Conservation (phyloP, 352 stramenopile genomes). For the Aphanomyces euteiches region DNA sequence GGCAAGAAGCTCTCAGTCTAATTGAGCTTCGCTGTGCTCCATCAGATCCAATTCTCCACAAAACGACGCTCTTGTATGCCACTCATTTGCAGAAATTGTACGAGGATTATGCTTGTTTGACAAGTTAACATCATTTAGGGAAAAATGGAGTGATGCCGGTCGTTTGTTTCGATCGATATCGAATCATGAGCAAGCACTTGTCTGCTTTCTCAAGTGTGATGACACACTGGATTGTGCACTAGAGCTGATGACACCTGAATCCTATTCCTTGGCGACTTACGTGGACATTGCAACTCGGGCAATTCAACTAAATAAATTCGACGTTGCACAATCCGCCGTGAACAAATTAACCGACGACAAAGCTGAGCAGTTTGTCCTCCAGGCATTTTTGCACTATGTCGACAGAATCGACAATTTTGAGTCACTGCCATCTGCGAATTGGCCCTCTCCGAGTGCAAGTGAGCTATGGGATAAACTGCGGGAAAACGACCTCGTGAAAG, state of each 20-base stretch:
- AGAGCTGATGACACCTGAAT: not conserved
- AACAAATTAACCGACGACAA: not conserved
- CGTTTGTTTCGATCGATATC: not conserved
- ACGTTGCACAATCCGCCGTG: not conserved
- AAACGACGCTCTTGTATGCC: conserved; percentile 42
- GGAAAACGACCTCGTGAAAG: not conserved
- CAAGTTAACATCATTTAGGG: not conserved
- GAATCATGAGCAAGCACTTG: conserved; percentile 7
- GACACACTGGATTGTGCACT: not conserved
- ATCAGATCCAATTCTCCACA: conserved; percentile 40
- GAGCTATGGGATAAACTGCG: not conserved
- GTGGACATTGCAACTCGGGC: conserved; percentile 1
- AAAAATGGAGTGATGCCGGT: conserved; percentile 8
- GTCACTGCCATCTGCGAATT: not conserved
- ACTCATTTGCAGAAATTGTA: conserved; percentile 18
- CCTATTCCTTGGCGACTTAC: not conserved
- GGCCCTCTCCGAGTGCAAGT: not conserved
- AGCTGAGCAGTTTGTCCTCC: not conserved
- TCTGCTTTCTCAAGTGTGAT: conserved; percentile 11
- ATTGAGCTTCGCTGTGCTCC: conserved; percentile 43
- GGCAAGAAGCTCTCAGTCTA: conserved; percentile 56
- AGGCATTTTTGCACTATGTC: conserved; percentile 6
- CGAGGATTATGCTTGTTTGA: not conserved
- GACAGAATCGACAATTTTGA: not conserved
- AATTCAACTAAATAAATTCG: not conserved